Evolutionary conservation across 805 yeast species (phyloP), one percentile per base, ranked within the genome.

Genomic region (Hanseniaspora guilliermondii): DNA sequence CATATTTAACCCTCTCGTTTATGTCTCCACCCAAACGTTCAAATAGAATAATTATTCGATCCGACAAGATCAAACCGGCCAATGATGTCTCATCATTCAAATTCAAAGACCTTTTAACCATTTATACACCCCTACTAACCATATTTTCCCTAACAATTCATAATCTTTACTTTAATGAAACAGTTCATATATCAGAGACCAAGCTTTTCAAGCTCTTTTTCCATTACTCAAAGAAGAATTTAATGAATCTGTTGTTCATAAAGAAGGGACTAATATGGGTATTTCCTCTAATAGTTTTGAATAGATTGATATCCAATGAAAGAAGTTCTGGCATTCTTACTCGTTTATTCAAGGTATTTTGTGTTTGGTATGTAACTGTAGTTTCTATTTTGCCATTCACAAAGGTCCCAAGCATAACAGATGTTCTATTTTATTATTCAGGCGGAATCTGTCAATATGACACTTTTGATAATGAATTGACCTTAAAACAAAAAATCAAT

Each of bases 251-350:
- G 21, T 47, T 76, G 6, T 86, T 93, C 64, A 96, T 91, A 38
- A 93, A 91, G 62, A 75, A 74, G 25, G 97, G 97, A 2, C 93
- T 97, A 97, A 73, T 79, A 16, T 93, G 97, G 97, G 88, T 52
- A 25, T 42, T 44, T 16, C 49, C 49, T 3, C 21, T 44, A 25
- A 19, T 52, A 11, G 11, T 44, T 62, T 64, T 68, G 11, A 63
- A 58, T 36, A 60, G 49, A 30, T 48, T 25, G 17, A 39, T 11
- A 1, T 45, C 56, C 24, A 46, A 17, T n/a, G 12, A 24, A 8
- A 38, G 12, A 27, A 35, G 8, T 2, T 16, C 25, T 8, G 56
- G 53, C 4, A 12, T 25, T 25, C n/a, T 45, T n/a, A 57, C 54
- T 9, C 55, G 47, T 17, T 40, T 61, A 9, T 60, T 19, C 12